Evolutionary conservation across 2,329 filamentous ascomycete species (phyloP).

Genomic region (Penicillium vulpinum): DNA sequence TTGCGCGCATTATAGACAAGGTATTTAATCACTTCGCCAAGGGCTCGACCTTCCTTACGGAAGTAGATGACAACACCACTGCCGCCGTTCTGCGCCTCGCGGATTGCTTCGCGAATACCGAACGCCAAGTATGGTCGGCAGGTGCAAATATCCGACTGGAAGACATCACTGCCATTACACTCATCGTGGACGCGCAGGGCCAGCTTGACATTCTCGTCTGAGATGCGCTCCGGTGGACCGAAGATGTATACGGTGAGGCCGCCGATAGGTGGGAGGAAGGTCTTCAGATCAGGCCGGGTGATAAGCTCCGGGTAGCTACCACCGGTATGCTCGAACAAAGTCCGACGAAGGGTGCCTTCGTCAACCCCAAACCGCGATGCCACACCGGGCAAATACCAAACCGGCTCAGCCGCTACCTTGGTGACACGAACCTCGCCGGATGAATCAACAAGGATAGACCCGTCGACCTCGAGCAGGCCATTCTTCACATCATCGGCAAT

Average conservation of each 20-base stretch:
- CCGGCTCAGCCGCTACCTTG: conserved; percentile 95
- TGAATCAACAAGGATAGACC: conserved; percentile 86
- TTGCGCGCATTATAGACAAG: conserved; percentile 62
- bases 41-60: conserved; percentile 90
- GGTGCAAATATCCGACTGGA: conserved; percentile 96
- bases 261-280: conserved; percentile 93
- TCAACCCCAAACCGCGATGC: conserved; percentile 92
- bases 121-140: conserved; percentile 91
- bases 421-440: conserved; percentile 86
- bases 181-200: conserved; percentile 83
- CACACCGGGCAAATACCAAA: conserved; percentile 83
- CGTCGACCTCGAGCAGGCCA: conserved; percentile 75
- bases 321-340: conserved; percentile 91
- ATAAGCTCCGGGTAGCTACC: conserved; percentile 97
- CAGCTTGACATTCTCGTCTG: conserved; percentile 75
- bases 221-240: conserved; percentile 90
- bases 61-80: conserved; percentile 98
- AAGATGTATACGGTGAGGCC: conserved; percentile 97
- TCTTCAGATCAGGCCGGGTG: conserved; percentile 88
- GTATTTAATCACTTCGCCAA: conserved; percentile 92
- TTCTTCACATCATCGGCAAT: conserved; percentile 81
- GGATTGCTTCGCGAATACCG: conserved; percentile 95
- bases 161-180: conserved; percentile 97
- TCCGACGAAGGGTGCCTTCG: conserved; percentile 80
- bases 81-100: conserved; percentile 90